Conservation (phyloP, 31 red algal genomes). For the Porphyra umbilicalis region DNA sequence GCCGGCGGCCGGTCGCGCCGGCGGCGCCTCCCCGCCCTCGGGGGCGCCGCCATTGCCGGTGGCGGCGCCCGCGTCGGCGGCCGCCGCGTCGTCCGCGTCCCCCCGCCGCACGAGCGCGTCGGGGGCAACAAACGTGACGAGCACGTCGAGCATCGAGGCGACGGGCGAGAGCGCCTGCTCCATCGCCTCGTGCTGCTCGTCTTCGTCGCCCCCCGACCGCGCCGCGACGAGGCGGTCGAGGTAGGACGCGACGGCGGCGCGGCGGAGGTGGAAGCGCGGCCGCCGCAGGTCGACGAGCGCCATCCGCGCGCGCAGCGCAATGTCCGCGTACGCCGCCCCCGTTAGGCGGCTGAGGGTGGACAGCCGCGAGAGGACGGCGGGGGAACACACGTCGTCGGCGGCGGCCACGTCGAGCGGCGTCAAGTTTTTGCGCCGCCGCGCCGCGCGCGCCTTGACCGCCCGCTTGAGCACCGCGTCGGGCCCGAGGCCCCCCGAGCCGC, state of each 20-base stretch:
- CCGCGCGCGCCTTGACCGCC: background rate
- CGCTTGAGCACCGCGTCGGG: background rate
- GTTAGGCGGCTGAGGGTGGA: slow-evolving; percentile 57
- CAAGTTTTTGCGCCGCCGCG: background rate
- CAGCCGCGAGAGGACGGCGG: background rate
- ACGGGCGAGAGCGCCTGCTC: slow-evolving; percentile 37
- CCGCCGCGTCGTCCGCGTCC: background rate
- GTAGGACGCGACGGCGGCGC: slow-evolving; percentile 17
- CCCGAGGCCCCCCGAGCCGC: background rate
- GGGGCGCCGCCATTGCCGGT: no score
- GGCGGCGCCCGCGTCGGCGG: background rate
- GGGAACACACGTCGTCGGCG: background rate
- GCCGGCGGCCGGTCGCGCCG: slow-evolving; percentile 6
- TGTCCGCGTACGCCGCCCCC: slow-evolving; percentile 72
- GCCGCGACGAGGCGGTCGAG: slow-evolving; percentile 12
- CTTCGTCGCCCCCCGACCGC: background rate
- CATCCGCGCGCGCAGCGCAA: slow-evolving; percentile 81
- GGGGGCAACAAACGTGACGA: slow-evolving; percentile 48
- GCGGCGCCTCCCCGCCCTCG: no score
- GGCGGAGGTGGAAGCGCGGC: slow-evolving; percentile 64
- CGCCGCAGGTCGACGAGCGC: slow-evolving; percentile 65
- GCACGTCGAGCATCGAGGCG: slow-evolving; percentile 72
- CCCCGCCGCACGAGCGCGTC: background rate
- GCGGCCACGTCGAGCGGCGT: background rate
- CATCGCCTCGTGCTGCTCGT: slow-evolving; percentile 34